These are phyloP conservation scores for Durusdinium trenchii DNA, from an alignment of 73 alveolate species.

Conservation along the genomic window DNA sequence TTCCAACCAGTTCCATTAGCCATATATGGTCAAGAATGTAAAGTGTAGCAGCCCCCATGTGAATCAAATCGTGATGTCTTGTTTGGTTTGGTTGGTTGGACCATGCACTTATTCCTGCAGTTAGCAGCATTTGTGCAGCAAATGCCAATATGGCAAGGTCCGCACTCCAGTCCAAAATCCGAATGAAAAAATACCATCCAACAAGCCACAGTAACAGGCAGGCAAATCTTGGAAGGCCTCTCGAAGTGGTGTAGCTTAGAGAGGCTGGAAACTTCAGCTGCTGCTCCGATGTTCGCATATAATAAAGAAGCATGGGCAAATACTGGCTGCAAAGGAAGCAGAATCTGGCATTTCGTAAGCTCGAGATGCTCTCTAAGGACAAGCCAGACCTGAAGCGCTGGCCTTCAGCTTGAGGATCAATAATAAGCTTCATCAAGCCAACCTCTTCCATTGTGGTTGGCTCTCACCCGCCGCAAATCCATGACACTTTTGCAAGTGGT, in stretches of 20 bases:
- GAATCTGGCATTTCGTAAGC: not conserved
- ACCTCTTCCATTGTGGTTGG: no score
- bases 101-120: constrained; percentile 66
- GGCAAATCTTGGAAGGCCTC: constrained; percentile 44
- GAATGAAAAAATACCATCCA: constrained; percentile 69
- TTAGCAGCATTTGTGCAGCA: constrained; percentile 47
- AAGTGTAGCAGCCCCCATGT: constrained; percentile 54
- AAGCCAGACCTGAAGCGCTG: constrained; percentile 27
- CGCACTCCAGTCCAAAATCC: constrained; percentile 31
- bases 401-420: constrained; percentile 26
- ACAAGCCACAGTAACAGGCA: constrained; percentile 65
- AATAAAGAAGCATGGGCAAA: constrained; percentile 58
- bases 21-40: constrained; percentile 36
- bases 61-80: not conserved
- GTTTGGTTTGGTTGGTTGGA: constrained; percentile 40
- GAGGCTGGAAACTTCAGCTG: constrained; percentile 64
- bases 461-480: no score
- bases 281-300: constrained; percentile 37
- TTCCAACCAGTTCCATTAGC: constrained; percentile 60
- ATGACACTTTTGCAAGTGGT: no score
- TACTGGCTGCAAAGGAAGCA: constrained; percentile 69
- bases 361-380: not conserved
- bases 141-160: constrained; percentile 4
- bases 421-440: not conserved
- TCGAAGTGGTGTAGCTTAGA: constrained; percentile 77